Conservation (phyloP, 495 filamentous ascomycete species). For the Penicillium desertorum region DNA sequence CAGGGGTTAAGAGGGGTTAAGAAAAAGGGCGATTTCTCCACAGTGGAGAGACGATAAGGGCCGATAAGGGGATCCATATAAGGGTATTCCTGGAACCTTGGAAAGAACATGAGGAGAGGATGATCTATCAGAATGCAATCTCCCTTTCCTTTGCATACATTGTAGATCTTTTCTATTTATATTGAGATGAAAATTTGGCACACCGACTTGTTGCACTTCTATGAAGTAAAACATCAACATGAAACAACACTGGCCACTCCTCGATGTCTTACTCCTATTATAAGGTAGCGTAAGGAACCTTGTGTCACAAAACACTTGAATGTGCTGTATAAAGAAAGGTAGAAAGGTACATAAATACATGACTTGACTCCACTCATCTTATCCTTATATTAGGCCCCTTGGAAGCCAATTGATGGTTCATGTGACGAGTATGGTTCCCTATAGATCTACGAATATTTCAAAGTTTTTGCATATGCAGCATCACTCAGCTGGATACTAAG, state of each 20-base stretch:
- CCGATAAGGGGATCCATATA: background rate
- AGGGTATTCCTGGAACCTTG: background rate
- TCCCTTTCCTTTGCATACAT: background rate
- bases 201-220: background rate
- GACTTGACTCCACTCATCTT: too few relatives aligned
- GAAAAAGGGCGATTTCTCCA: conserved; percentile 36
- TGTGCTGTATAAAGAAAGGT: too few relatives aligned
- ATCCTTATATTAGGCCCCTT: too few relatives aligned
- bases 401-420: too few relatives aligned
- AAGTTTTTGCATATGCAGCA: background rate
- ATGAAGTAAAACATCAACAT: background rate
- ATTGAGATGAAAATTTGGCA: background rate
- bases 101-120: background rate
- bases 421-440: background rate
- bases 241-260: too few relatives aligned
- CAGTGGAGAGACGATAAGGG: conserved; percentile 33
- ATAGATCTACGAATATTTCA: background rate
- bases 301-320: too few relatives aligned
- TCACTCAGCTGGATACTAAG: background rate
- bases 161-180: background rate
- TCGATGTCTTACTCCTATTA: too few relatives aligned
- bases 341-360: too few relatives aligned
- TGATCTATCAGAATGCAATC: background rate
- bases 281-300: too few relatives aligned
- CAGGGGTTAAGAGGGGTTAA: conserved; percentile 15